Conservation (phyloP, 2,329 filamentous ascomycete species). For the Hypocrella siamensis region DNA sequence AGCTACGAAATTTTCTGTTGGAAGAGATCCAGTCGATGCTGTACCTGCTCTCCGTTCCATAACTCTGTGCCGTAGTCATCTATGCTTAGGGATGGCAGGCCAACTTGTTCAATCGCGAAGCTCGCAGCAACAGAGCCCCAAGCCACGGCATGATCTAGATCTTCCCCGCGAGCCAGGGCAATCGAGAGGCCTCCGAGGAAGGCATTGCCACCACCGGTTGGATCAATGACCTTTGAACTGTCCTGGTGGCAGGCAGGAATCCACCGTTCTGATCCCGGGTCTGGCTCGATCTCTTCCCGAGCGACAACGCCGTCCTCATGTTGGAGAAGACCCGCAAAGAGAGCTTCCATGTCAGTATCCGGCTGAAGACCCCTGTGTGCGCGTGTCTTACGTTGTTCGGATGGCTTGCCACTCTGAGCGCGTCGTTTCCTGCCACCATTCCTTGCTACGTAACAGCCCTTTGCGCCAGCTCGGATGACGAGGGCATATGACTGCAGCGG, state of each 20-base stretch:
- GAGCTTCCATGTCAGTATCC: conserved; percentile 46
- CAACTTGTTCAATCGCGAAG: conserved; percentile 89
- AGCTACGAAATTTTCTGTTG: background rate
- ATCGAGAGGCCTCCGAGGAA: conserved; percentile 54
- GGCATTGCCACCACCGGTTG: conserved; percentile 85
- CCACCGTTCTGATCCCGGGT: conserved; percentile 55
- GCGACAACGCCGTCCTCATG: conserved; percentile 35
- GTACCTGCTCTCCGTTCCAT: conserved; percentile 44
- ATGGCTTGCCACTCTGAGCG: background rate
- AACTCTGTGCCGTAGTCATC: conserved; percentile 32
- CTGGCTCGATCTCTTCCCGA: conserved; percentile 42
- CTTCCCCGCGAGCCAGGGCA: conserved; percentile 41
- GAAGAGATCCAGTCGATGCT: conserved; percentile 27
- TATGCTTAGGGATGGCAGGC: conserved; percentile 47
- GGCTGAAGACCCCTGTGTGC: conserved; percentile 36
- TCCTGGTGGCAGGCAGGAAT: conserved; percentile 58
- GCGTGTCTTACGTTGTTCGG: conserved; percentile 22
- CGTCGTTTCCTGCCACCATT: conserved; percentile 33
- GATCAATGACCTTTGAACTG: conserved; percentile 55
- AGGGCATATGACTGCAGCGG: conserved; percentile 49
- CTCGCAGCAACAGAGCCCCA: conserved; percentile 77
- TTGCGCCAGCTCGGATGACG: conserved; percentile 55
- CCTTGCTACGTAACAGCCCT: conserved; percentile 51
- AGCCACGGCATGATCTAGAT: conserved; percentile 53
- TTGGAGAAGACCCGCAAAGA: conserved; percentile 43